These are phyloP conservation scores for Fallopia convolvulus DNA, from an alignment of 148 eudicot genomes.

Conservation along the genomic window DNA sequence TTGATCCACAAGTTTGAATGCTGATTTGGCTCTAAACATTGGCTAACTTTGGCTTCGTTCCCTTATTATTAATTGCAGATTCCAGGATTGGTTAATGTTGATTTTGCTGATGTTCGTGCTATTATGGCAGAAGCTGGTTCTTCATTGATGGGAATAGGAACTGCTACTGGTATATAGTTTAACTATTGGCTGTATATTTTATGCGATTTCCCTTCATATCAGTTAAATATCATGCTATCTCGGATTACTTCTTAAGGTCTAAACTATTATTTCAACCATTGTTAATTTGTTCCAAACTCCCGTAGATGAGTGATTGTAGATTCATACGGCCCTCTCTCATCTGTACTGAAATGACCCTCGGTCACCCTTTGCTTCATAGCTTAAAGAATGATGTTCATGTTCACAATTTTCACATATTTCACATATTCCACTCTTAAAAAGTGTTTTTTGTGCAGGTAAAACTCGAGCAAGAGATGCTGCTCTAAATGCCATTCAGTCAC, in stretches of 20 bases:
- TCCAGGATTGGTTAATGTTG: constrained; percentile 96
- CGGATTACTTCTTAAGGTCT: not conserved
- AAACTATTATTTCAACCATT: too few relatives aligned
- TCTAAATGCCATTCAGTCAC: constrained; percentile 95
- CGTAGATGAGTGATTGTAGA: not conserved
- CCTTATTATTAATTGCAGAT: constrained; percentile 38
- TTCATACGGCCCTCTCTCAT: not conserved
- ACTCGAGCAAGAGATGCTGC: constrained; percentile 99
- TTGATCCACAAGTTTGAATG: not conserved
- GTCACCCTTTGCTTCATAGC: not conserved
- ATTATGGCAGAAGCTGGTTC: constrained; percentile 99
- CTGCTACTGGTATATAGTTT: constrained; percentile 73
- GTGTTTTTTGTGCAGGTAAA: constrained; percentile 42
- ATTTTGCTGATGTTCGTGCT: constrained; percentile 99
- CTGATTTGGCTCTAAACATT: not conserved
- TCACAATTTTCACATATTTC: not conserved
- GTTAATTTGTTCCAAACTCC: not conserved
- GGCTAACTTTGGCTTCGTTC: not conserved
- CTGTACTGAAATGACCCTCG: not conserved
- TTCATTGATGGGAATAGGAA: constrained; percentile 97
- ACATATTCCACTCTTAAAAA: not conserved
- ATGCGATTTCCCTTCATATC: not conserved
- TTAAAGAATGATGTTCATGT: not conserved
- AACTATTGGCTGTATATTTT: not conserved
- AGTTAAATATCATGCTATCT: not conserved